Conservation (phyloP, 2,329 filamentous ascomycete genomes). For the Aureobasidium leucospermi region DNA sequence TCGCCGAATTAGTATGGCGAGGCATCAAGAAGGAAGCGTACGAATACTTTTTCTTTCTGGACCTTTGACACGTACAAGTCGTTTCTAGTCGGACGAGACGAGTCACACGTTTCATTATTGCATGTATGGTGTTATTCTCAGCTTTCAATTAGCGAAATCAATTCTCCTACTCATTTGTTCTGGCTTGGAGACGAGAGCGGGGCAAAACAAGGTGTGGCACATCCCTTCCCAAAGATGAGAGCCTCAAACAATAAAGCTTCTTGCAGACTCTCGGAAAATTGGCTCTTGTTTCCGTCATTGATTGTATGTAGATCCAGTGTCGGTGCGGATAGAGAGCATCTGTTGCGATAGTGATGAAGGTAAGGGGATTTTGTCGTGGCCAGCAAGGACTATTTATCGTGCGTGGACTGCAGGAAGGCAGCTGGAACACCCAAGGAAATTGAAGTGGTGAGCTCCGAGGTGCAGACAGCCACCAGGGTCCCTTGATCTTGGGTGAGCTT, state of each 20-base stretch:
- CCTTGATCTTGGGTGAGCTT: neutral
- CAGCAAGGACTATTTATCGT: neutral
- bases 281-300: neutral
- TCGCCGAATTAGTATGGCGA: too few species aligned
- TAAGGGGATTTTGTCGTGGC: neutral
- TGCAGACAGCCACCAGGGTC: slow-evolving; percentile 1
- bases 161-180: neutral
- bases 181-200: neutral
- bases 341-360: slow-evolving; percentile 1
- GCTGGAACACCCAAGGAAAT: slow-evolving; percentile 7
- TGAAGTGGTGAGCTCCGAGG: neutral
- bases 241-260: neutral
- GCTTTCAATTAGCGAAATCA: neutral
- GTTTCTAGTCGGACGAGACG: neutral
- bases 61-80: neutral
- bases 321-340: neutral
- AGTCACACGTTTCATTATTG: neutral
- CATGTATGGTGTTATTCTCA: neutral
- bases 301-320: neutral
- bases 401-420: neutral
- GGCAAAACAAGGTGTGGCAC: neutral
- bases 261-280: neutral
- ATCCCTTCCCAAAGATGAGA: neutral
- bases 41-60: neutral
- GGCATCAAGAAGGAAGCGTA: neutral